Percentiles rank a stretch among this genome's conserved stretches.
phyloP scores from a whole-genome alignment of 306 rosid species.

The Trifolium fragiferum region DNA sequence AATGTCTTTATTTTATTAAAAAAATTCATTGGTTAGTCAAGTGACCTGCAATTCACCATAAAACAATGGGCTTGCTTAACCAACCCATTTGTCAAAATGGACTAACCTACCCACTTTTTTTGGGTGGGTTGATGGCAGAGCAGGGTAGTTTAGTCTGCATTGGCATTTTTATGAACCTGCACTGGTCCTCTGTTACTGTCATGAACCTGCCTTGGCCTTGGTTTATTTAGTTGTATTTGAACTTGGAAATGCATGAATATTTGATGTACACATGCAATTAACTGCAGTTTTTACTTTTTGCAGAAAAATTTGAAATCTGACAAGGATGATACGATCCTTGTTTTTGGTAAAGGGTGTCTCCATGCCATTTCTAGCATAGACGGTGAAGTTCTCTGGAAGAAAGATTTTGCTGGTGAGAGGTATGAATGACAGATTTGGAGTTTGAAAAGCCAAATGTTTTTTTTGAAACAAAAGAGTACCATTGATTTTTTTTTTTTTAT shows the following conservation, averaged over 20 bases:
- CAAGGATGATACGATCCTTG: constrained; percentile 77
- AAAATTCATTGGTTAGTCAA: not conserved
- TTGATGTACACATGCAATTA: constrained; percentile 37
- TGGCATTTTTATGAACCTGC: constrained; percentile 17
- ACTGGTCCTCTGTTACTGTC: not conserved
- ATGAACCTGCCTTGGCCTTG: constrained; percentile 32
- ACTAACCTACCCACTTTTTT: not conserved
- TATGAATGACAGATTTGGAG: constrained; percentile 42
- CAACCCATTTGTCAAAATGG: constrained; percentile 1
- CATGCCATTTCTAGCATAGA: constrained; percentile 83
- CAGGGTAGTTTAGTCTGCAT: not conserved
- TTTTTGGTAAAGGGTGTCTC: constrained; percentile 70
- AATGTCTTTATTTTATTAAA: not conserved
- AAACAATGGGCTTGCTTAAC: not conserved
- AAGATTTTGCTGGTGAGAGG: constrained; percentile 76
- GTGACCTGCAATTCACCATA: not conserved
- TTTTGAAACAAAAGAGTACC: constrained; percentile 34
- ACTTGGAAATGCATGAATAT: constrained; percentile 14
- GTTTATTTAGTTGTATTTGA: constrained; percentile 38
- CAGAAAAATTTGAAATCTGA: constrained; percentile 80
- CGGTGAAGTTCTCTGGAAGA: constrained; percentile 84
- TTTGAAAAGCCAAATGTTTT: constrained; percentile 32
- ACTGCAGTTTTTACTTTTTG: constrained; percentile 46
- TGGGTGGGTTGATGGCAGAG: not conserved
- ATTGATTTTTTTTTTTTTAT: constrained; percentile 43